Evolutionary conservation across 371 early-diverging fungal species (phyloP).

Genomic region (Apophysomyces elegans): DNA sequence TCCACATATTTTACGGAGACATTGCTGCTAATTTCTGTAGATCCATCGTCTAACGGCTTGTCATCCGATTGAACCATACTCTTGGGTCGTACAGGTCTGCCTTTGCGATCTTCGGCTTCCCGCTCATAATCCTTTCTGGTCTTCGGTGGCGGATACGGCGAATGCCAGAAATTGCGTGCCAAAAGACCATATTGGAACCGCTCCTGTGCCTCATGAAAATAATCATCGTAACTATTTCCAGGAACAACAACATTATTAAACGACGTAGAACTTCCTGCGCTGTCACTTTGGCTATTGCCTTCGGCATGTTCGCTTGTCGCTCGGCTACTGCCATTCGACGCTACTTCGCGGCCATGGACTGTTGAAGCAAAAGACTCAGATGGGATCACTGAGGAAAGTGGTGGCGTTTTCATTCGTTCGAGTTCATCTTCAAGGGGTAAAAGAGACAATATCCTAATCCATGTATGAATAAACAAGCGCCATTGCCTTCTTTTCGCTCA

Average conservation of each 20-base stretch:
- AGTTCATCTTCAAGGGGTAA: slow-evolving; percentile 57
- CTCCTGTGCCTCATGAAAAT: slow-evolving; percentile 58
- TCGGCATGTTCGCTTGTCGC: slow-evolving; percentile 14
- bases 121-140: slow-evolving; percentile 40
- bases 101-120: slow-evolving; percentile 48
- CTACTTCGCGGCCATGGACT: slow-evolving; percentile 15
- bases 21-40: background rate
- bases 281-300: slow-evolving; percentile 12
- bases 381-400: slow-evolving; percentile 42
- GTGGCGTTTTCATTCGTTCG: slow-evolving; percentile 52
- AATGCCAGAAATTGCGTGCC: slow-evolving; percentile 54
- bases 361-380: slow-evolving; percentile 40
- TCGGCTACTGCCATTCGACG: slow-evolving; percentile 4
- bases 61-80: slow-evolving; percentile 29
- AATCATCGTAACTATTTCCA: slow-evolving; percentile 57
- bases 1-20: slow-evolving; percentile 26
- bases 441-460: slow-evolving; percentile 43
- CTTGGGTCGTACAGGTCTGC: slow-evolving; percentile 43
- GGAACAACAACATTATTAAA: slow-evolving; percentile 38
- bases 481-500: slow-evolving; percentile 13
- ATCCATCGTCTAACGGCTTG: background rate
- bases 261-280: slow-evolving; percentile 15
- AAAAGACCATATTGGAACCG: slow-evolving; percentile 51
- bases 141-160: slow-evolving; percentile 51
- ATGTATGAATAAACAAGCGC: background rate